phyloP scores from a whole-genome alignment of 2,329 filamentous ascomycete species.

The Massarina eburnea region DNA sequence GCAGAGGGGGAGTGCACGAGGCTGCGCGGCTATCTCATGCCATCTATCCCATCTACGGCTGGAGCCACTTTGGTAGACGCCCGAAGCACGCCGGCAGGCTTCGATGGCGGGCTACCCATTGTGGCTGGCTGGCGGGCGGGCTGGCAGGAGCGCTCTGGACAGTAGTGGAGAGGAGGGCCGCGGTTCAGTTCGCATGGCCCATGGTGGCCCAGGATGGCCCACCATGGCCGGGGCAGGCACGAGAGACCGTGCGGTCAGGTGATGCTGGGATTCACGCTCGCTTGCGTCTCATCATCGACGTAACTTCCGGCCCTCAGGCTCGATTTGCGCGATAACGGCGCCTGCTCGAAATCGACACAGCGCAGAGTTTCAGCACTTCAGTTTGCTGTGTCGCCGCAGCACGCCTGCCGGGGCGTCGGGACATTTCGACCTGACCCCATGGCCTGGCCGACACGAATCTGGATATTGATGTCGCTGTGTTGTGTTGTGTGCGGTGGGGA shows the following conservation, averaged over 20 bases:
- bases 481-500: constrained; percentile 26
- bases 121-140: too few species aligned
- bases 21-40: constrained; percentile 18
- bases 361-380: constrained; percentile 34
- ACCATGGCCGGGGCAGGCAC: not conserved
- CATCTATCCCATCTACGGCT: too few species aligned
- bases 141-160: not conserved
- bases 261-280: constrained; percentile 5
- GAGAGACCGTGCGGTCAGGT: constrained; percentile 19
- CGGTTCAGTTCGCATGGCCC: constrained; percentile 34
- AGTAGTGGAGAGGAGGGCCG: constrained; percentile 10
- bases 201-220: not conserved
- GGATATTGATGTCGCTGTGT: constrained; percentile 5
- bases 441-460: constrained; percentile 9
- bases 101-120: constrained; percentile 4
- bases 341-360: constrained; percentile 5
- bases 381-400: constrained; percentile 26
- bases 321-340: constrained; percentile 17
- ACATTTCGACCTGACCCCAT: constrained; percentile 12
- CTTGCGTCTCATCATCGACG: not conserved
- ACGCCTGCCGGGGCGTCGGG: constrained; percentile 27
- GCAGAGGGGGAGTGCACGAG: constrained; percentile 4
- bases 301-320: not conserved
- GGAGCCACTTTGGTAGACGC: too few species aligned
- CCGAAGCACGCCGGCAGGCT: constrained; percentile 19